A percentile compares a stretch with the other conserved stretches of the same genome.
These are phyloP conservation scores for Penicillium digitatum DNA, from an alignment of 2,329 filamentous ascomycete genomes.

Conservation along the genomic window DNA sequence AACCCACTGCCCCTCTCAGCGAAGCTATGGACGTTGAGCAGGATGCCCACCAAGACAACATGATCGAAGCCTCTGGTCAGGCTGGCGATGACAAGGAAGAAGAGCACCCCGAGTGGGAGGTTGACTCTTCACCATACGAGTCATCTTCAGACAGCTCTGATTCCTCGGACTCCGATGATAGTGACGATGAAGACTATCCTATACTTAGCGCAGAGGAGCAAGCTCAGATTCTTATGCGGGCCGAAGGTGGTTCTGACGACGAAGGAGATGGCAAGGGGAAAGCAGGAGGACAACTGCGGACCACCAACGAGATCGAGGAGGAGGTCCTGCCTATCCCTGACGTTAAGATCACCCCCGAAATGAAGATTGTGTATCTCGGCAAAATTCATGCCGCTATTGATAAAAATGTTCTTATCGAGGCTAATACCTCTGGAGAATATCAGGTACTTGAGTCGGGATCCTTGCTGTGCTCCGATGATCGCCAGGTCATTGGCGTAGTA, in stretches of 20 bases:
- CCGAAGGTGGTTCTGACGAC: conserved; percentile 74
- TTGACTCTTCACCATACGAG: conserved; percentile 71
- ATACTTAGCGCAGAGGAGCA: conserved; percentile 77
- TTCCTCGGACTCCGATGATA: conserved; percentile 61
- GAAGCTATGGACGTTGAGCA: conserved; percentile 32
- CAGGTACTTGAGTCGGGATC: conserved; percentile 81
- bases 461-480: conserved; percentile 71
- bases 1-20: neutral
- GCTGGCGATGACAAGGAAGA: conserved; percentile 40
- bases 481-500: conserved; percentile 75
- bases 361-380: conserved; percentile 72
- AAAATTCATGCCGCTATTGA: conserved; percentile 72
- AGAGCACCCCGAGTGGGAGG: conserved; percentile 74
- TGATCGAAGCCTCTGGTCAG: neutral
- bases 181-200: conserved; percentile 58
- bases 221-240: conserved; percentile 78
- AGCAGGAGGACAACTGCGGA: conserved; percentile 57
- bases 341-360: conserved; percentile 70
- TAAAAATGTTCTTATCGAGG: conserved; percentile 73
- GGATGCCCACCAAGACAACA: conserved; percentile 6
- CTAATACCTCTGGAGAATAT: conserved; percentile 72
- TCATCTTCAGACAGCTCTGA: conserved; percentile 58
- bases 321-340: conserved; percentile 68
- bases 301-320: conserved; percentile 72
- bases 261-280: conserved; percentile 57